These are phyloP conservation scores for Zalaria obscura DNA, from an alignment of 2,329 filamentous ascomycete species.

Conservation along the genomic window DNA sequence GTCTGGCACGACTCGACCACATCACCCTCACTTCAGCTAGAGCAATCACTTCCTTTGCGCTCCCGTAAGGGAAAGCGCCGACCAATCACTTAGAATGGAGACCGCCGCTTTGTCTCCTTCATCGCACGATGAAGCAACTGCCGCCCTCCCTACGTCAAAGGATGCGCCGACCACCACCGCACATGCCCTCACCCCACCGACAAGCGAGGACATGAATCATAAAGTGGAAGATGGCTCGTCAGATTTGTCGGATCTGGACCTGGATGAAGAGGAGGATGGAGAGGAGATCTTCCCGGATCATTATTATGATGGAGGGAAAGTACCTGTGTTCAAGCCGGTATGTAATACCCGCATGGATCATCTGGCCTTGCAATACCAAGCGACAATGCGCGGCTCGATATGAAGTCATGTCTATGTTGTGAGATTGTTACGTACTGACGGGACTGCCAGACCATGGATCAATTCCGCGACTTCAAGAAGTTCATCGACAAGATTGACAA, in stretches of 20 bases:
- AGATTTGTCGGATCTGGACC: slow-evolving; percentile 34
- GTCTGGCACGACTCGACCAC: background rate
- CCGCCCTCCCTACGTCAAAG: background rate
- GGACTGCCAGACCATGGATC: slow-evolving; percentile 56
- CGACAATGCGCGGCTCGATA: too few species aligned
- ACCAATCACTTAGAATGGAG: background rate
- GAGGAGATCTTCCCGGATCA: slow-evolving; percentile 73
- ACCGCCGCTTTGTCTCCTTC: background rate
- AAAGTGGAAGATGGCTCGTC: slow-evolving; percentile 28
- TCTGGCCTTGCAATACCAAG: too few species aligned
- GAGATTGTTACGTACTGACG: slow-evolving; percentile 3
- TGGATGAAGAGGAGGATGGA: slow-evolving; percentile 53
- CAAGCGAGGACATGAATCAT: slow-evolving; percentile 35
- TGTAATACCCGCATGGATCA: slow-evolving; percentile 17
- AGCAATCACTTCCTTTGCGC: background rate
- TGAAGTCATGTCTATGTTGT: background rate
- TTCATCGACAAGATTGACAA: slow-evolving; percentile 84
- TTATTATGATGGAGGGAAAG: slow-evolving; percentile 67
- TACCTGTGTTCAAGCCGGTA: slow-evolving; percentile 85
- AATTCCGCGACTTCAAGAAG: slow-evolving; percentile 85
- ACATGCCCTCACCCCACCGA: slow-evolving; percentile 34
- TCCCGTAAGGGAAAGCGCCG: background rate
- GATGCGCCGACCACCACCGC: slow-evolving; percentile 7
- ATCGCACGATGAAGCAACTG: background rate
- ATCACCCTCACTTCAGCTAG: background rate